Evolutionary conservation across 2,329 filamentous ascomycete genomes (phyloP).

Genomic region (Drechmeria coniospora): DNA sequence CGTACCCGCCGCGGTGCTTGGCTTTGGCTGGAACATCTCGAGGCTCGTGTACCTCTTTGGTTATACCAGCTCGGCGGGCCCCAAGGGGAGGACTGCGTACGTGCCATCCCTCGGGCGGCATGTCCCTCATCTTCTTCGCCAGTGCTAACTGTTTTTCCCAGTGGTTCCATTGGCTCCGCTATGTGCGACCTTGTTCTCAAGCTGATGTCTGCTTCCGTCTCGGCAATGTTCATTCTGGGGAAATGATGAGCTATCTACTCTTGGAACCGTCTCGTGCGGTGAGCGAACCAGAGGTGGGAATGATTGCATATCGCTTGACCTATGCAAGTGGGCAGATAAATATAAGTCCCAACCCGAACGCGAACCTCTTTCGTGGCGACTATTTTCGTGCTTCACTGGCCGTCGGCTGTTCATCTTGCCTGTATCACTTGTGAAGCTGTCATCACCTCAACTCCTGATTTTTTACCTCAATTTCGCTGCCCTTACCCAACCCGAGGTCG

Average conservation of each 20-base stretch:
- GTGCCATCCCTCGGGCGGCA: constrained; percentile 8
- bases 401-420: too few species aligned
- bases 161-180: constrained; percentile 19
- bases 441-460: constrained; percentile 16
- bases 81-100: constrained; percentile 26
- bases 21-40: constrained; percentile 34
- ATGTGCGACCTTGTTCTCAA: constrained; percentile 24
- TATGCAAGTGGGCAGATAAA: too few species aligned
- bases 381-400: too few species aligned
- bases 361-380: too few species aligned
- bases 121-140: not conserved
- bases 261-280: not conserved
- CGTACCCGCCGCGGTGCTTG: constrained; percentile 29
- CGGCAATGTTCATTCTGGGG: constrained; percentile 20
- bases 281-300: too few species aligned
- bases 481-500: constrained; percentile 1
- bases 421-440: too few species aligned
- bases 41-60: constrained; percentile 40
- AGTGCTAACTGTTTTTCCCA: constrained; percentile 4
- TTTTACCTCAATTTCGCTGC: constrained; percentile 6
- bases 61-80: constrained; percentile 30
- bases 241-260: constrained; percentile 6
- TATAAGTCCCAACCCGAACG: too few species aligned
- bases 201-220: constrained; percentile 27
- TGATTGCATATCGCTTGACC: too few species aligned